Evolutionary conservation across 768 basidiomycete genomes (phyloP).

Genomic region (Boletus tomentosulus): DNA sequence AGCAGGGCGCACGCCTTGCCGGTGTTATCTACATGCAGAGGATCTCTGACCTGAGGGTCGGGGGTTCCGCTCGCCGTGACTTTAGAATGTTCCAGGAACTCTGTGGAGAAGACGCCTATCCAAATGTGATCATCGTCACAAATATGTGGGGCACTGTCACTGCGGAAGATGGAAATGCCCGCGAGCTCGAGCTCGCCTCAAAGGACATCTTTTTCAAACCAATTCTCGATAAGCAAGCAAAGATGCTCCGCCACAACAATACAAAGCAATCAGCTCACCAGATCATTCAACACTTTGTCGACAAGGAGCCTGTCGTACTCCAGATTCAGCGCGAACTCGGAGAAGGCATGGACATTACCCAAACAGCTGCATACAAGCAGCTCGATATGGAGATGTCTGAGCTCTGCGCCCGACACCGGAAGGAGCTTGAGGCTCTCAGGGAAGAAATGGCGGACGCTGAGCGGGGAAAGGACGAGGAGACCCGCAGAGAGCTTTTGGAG

Average conservation of each 20-base stretch:
- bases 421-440: constrained; percentile 45
- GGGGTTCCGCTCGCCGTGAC: constrained; percentile 44
- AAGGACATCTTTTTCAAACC: constrained; percentile 47
- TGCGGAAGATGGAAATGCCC: constrained; percentile 31
- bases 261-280: constrained; percentile 40
- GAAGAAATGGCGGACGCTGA: constrained; percentile 47
- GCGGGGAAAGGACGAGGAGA: constrained; percentile 42
- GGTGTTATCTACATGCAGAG: constrained; percentile 54
- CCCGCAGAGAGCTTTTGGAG: constrained; percentile 41
- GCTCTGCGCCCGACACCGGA: constrained; percentile 40
- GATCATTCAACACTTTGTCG: constrained; percentile 42
- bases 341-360: constrained; percentile 42
- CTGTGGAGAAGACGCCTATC: constrained; percentile 48
- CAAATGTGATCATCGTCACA: constrained; percentile 49
- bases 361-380: constrained; percentile 52
- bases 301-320: constrained; percentile 39
- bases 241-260: constrained; percentile 40
- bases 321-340: constrained; percentile 55
- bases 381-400: constrained; percentile 47
- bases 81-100: constrained; percentile 50
- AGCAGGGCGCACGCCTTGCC: constrained; percentile 36
- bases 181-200: constrained; percentile 43
- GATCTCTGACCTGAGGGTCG: constrained; percentile 47
- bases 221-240: constrained; percentile 43
- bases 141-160: constrained; percentile 49